Conservation (phyloP, 169 alveolate genomes). For the Plasmodium gaboni region DNA sequence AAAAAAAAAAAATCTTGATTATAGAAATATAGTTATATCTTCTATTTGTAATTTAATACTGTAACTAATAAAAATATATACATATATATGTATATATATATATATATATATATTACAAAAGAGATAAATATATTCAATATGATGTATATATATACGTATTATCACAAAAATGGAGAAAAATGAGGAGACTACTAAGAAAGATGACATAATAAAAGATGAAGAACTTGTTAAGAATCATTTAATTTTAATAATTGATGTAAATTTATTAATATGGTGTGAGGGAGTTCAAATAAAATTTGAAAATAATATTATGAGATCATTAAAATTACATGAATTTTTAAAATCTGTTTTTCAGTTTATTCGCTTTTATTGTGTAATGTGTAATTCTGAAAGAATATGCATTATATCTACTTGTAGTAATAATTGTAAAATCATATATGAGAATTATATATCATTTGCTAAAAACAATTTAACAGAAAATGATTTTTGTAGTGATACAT, state of each 20-base stretch:
- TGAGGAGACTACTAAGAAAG: slow-evolving; percentile 30
- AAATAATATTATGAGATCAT: slow-evolving; percentile 30
- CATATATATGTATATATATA: too few relatives aligned
- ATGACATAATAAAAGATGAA: slow-evolving; percentile 22
- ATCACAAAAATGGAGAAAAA: slow-evolving; percentile 41
- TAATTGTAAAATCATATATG: slow-evolving; percentile 48
- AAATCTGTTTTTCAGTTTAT: slow-evolving; percentile 54
- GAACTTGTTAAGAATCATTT: slow-evolving; percentile 24
- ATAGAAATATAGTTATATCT: too few relatives aligned
- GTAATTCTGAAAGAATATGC: slow-evolving; percentile 70
- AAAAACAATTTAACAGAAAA: slow-evolving; percentile 61
- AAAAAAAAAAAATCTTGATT: too few relatives aligned
- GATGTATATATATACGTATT: neutral
- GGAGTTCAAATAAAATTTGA: slow-evolving; percentile 71
- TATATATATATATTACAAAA: neutral
- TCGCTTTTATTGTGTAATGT: slow-evolving; percentile 65
- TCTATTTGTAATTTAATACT: too few relatives aligned
- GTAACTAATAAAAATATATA: too few relatives aligned
- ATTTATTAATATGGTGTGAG: slow-evolving; percentile 60
- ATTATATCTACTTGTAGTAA: slow-evolving; percentile 53
- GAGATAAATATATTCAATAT: neutral
- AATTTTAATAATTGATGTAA: slow-evolving; percentile 55
- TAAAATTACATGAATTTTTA: slow-evolving; percentile 41
- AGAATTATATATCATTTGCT: slow-evolving; percentile 56
- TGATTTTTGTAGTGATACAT: slow-evolving; percentile 45